Evolutionary conservation across 1,284 basidiomycete genomes (phyloP).

Genomic region (Exobasidium cylindrosporum): DNA sequence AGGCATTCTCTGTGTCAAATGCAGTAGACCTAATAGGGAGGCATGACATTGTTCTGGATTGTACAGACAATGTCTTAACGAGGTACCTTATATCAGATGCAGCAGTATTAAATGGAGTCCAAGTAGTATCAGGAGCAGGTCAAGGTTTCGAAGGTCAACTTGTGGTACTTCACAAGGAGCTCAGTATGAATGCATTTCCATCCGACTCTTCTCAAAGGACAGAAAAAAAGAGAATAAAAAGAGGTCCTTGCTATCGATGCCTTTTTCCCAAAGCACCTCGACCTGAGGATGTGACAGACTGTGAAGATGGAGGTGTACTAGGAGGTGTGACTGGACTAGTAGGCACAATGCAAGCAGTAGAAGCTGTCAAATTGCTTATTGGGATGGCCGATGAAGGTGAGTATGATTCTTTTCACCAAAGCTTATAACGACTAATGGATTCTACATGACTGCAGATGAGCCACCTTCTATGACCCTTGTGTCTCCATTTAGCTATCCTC

Average conservation of each 20-base stretch:
- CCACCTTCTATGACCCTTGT: constrained; percentile 66
- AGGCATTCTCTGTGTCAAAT: constrained; percentile 30
- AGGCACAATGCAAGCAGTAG: constrained; percentile 84
- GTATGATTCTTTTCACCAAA: neutral
- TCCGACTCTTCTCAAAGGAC: neutral
- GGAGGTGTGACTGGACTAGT: constrained; percentile 87
- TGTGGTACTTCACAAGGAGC: constrained; percentile 42
- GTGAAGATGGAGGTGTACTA: constrained; percentile 86
- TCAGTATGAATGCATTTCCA: constrained; percentile 7
- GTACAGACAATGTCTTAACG: constrained; percentile 88
- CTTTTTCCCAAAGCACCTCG: constrained; percentile 67
- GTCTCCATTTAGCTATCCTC: constrained; percentile 67
- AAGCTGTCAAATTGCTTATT: constrained; percentile 68
- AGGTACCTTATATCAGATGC: constrained; percentile 92
- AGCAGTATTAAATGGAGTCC: constrained; percentile 69
- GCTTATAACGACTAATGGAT: neutral
- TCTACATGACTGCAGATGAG: constrained; percentile 33
- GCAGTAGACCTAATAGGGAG: constrained; percentile 28
- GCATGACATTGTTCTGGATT: constrained; percentile 78
- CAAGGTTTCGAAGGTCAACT: constrained; percentile 89
- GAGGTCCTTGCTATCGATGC: constrained; percentile 90
- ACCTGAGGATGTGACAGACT: constrained; percentile 60
- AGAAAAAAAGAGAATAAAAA: constrained; percentile 23
- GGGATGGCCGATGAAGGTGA: constrained; percentile 31
- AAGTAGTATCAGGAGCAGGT: constrained; percentile 88